Percentiles rank a stretch among this genome's conserved stretches.
These are phyloP conservation scores for Rhizopogon sp. DNA, from an alignment of 768 basidiomycete species.

Conservation along the genomic window DNA sequence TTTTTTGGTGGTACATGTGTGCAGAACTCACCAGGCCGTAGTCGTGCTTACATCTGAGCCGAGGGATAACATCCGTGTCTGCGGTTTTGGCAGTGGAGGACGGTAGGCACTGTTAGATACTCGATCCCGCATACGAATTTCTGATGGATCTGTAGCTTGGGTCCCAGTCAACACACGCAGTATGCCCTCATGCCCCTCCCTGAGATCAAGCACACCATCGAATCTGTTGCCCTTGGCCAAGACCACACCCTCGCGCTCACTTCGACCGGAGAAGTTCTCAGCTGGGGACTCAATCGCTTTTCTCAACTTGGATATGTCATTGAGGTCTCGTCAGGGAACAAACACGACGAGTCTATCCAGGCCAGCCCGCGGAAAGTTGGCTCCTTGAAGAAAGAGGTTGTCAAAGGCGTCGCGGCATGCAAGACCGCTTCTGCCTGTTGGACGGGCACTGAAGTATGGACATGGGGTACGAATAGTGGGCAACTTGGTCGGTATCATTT, in stretches of 20 bases:
- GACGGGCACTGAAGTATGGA: conserved; percentile 68
- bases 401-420: conserved; percentile 81
- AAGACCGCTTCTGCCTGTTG: conserved; percentile 87
- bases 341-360: conserved; percentile 73
- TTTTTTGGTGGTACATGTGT: not conserved
- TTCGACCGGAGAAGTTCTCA: conserved; percentile 73
- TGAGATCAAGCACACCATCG: conserved; percentile 46
- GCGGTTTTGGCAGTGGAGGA: conserved; percentile 87
- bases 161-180: conserved; percentile 73
- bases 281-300: conserved; percentile 90
- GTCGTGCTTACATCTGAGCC: conserved; percentile 69
- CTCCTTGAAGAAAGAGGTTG: conserved; percentile 69
- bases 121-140: not conserved
- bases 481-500: conserved; percentile 63
- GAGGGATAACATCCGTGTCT: conserved; percentile 71
- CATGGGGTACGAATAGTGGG: conserved; percentile 92
- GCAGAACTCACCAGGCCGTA: conserved; percentile 8
- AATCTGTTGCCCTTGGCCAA: conserved; percentile 79
- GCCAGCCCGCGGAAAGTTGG: conserved; percentile 71
- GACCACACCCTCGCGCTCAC: conserved; percentile 93
- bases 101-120: conserved; percentile 42
- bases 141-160: conserved; percentile 45
- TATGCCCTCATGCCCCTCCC: conserved; percentile 60
- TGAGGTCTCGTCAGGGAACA: conserved; percentile 44
- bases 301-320: conserved; percentile 84